These are phyloP conservation scores for Quercus agrifolia DNA, from an alignment of 306 rosid genomes.

Conservation along the genomic window DNA sequence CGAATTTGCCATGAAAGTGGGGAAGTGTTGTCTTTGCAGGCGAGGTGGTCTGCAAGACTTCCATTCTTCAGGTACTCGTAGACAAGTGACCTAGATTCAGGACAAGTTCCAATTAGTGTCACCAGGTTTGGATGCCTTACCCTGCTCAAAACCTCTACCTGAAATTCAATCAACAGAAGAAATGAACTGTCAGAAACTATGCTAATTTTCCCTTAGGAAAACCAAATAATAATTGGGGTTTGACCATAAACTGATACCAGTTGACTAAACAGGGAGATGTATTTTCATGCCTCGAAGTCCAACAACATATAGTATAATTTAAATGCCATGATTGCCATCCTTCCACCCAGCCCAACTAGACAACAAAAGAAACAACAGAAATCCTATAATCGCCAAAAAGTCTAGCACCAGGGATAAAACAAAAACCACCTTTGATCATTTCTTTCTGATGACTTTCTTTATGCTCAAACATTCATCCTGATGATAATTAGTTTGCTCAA, in stretches of 20 bases:
- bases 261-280: neutral
- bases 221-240: neutral
- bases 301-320: neutral
- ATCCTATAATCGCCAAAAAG: neutral
- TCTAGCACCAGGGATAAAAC: neutral
- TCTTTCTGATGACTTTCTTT: neutral
- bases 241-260: neutral
- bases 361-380: neutral
- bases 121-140: constrained; percentile 78
- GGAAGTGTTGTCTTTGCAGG: constrained; percentile 39
- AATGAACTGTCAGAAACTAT: constrained; percentile 12
- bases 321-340: neutral
- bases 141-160: constrained; percentile 86
- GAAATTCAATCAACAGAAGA: constrained; percentile 37
- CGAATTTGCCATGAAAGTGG: constrained; percentile 88
- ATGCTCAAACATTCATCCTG: neutral
- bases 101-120: constrained; percentile 73
- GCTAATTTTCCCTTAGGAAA: neutral
- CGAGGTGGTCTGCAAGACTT: constrained; percentile 75
- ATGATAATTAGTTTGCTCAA: neutral
- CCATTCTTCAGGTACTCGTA: constrained; percentile 77
- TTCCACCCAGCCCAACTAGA: neutral
- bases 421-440: neutral
- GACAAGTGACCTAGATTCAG: constrained; percentile 74
- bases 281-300: neutral